phyloP scores from a whole-genome alignment of 2,329 filamentous ascomycete species.

The Xylariomycetidae sp. region DNA sequence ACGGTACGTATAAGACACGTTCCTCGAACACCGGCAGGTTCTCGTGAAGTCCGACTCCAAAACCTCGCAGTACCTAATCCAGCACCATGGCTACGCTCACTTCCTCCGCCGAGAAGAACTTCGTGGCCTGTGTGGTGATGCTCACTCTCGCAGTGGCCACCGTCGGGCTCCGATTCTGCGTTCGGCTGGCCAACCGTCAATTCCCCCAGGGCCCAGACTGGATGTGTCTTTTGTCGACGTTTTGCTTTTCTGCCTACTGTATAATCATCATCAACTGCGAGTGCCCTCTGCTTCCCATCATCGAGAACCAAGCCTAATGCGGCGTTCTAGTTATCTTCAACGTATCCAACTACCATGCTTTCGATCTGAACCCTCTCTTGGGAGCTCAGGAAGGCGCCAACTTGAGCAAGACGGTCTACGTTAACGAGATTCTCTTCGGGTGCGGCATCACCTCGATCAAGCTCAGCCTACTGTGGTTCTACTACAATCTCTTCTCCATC shows the following conservation, averaged over 20 bases:
- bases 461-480: conserved; percentile 7
- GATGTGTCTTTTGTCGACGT: neutral
- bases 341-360: neutral
- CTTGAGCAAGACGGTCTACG: too few relatives aligned
- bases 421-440: conserved; percentile 3
- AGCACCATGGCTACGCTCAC: too few relatives aligned
- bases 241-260: neutral
- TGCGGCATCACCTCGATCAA: conserved; percentile 2
- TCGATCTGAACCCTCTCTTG: too few relatives aligned
- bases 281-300: neutral
- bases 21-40: too few relatives aligned
- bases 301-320: neutral
- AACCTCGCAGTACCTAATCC: too few relatives aligned
- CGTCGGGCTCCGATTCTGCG: neutral
- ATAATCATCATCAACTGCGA: conserved; percentile 1
- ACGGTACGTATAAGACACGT: too few relatives aligned
- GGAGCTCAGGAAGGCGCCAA: neutral
- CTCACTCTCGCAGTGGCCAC: neutral
- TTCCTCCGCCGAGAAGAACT: neutral
- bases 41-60: too few relatives aligned
- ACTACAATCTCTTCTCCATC: conserved; percentile 4
- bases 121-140: conserved; percentile 1
- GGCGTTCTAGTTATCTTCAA: neutral
- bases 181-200: neutral
- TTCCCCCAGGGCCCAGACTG: neutral